A percentile compares a stretch with the other conserved stretches of the same genome.
Evolutionary conservation across 495 filamentous ascomycete species (phyloP).

Genomic region (Aspergillus panamensis): DNA sequence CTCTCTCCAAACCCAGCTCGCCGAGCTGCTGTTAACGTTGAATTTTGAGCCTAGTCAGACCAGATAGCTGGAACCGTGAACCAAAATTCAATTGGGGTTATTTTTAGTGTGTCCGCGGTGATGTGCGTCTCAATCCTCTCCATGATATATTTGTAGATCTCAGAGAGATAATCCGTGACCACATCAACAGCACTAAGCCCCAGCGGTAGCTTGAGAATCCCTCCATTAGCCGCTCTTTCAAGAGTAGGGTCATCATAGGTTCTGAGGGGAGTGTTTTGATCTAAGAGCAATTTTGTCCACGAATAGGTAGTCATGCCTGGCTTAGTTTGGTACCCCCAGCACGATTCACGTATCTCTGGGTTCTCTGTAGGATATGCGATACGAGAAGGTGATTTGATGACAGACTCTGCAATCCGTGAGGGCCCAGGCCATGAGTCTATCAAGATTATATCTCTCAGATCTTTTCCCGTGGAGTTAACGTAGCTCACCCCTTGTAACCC

Average conservation of each 20-base stretch:
- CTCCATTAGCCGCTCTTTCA: constrained; percentile 3
- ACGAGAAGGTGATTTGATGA: constrained; percentile 10
- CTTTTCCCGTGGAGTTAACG: neutral
- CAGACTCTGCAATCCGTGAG: neutral
- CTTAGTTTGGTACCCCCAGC: constrained; percentile 14
- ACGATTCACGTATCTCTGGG: neutral
- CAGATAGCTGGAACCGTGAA: constrained; percentile 27
- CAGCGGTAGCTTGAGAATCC: constrained; percentile 15
- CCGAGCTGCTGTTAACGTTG: constrained; percentile 33
- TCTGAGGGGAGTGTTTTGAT: constrained; percentile 1
- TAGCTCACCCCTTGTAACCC: neutral
- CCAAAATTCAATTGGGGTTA: constrained; percentile 20
- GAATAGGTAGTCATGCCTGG: constrained; percentile 18
- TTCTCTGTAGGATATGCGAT: constrained; percentile 5
- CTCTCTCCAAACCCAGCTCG: constrained; percentile 46
- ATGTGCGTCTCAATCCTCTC: constrained; percentile 16
- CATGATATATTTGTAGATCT: constrained; percentile 42
- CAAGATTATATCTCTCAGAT: constrained; percentile 3
- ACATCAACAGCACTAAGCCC: constrained; percentile 30
- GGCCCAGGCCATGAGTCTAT: constrained; percentile 10
- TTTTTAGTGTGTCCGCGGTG: constrained; percentile 10
- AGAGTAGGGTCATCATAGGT: constrained; percentile 10
- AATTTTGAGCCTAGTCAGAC: constrained; percentile 18
- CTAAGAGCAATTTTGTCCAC: constrained; percentile 26
- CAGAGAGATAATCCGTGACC: constrained; percentile 39